Percentiles rank a stretch among this genome's conserved stretches.
These are phyloP conservation scores for Lactarius vividus DNA, from an alignment of 768 basidiomycete species.

Conservation along the genomic window DNA sequence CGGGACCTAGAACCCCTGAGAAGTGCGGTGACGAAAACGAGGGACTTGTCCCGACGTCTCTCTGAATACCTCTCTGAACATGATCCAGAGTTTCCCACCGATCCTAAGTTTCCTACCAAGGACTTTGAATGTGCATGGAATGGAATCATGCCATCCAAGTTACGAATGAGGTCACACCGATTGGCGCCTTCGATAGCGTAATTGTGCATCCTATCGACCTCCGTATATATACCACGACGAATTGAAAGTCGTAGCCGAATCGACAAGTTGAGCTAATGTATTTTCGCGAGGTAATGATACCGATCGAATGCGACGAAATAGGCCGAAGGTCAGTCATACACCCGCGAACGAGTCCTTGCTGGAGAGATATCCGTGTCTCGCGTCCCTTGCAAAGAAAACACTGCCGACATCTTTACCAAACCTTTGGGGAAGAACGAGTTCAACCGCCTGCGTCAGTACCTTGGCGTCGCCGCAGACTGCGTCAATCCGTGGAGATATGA, in stretches of 20 bases:
- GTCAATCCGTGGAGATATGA: no score
- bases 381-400: no score
- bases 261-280: neutral
- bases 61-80: neutral
- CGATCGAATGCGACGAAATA: no score
- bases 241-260: neutral
- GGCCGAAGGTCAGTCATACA: no score
- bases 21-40: conserved; percentile 10
- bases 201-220: neutral
- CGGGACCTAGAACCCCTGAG: conserved; percentile 7
- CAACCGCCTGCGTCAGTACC: no score
- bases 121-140: conserved; percentile 20
- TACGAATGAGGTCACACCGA: neutral
- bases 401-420: no score
- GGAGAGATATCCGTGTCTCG: no score
- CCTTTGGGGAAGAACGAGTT: no score
- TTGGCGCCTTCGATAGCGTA: neutral
- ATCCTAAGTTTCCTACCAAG: no score
- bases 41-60: neutral
- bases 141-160: conserved; percentile 15
- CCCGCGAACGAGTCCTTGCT: no score
- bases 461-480: no score
- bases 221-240: neutral
- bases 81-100: no score
- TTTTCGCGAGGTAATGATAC: neutral